Evolutionary conservation across 2,329 filamentous ascomycete species (phyloP), one percentile per base, ranked within the genome.

Genomic region (Rachicladosporium sp.): DNA sequence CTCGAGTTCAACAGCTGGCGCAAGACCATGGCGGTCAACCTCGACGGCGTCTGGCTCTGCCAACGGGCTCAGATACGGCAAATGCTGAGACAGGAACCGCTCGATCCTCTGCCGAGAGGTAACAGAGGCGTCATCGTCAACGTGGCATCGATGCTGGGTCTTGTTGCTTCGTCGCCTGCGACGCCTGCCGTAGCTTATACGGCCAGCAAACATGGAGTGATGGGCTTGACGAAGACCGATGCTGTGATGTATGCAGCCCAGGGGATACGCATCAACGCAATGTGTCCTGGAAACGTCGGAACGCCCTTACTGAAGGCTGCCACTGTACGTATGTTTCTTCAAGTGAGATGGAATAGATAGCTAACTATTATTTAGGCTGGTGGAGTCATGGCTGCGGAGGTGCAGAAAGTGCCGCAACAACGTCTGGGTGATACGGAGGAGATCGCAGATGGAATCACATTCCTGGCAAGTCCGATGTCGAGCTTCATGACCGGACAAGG

Each of bases 241-340:
- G 67, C 68, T 2, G 64, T 67, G 36, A 61, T 63, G 1, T 77
- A 76, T 55, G 69, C 67, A 1, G 50, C 60, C 3, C 50, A 62
- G 36, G 66, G 65, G 3, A 74, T 78, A 41, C 67, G 73, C 36
- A 71, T 78, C 53, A 78, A 78, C 49, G 72, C 71, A 2, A 68
- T 78, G n/a, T 76, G 74, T 40, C 74, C 73, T 0, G 23, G 23
- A 2, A 6, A 27, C 4, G 23, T 27, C 23, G 23, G 23, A 3
- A 27, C 23, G 5, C 23, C 23, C 3, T 27, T 27, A 7, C 8
- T 27, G 23, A 27, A 27, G 23, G 23, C 23, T 27, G 23, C 23
- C 21, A 23, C 21, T 23, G 21, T 23, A 23, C n/a, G n/a, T n/a
- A n/a, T n/a, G n/a, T n/a, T n/a, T n/a, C n/a, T n/a, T n/a, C n/a